A percentile compares a stretch with the other conserved stretches of the same genome.
Conservation (phyloP, 371 early-diverging fungal species). For the Lichtheimia ornata region DNA sequence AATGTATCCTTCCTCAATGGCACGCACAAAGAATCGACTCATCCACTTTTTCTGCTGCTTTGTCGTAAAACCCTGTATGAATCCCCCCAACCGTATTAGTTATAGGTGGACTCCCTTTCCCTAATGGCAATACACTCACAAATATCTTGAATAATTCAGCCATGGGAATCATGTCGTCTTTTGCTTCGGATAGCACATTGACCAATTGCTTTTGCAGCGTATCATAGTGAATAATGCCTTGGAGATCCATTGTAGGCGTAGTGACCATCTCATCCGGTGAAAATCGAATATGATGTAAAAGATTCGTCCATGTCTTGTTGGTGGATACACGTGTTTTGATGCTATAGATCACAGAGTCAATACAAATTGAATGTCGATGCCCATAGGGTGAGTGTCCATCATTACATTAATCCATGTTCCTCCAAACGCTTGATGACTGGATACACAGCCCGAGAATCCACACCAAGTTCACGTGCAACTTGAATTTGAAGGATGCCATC, state of each 20-base stretch:
- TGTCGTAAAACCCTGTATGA: constrained; percentile 11
- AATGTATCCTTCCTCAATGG: constrained; percentile 11
- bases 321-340: not conserved
- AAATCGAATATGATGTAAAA: constrained; percentile 10
- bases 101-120: too few relatives aligned
- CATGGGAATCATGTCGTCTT: constrained; percentile 7
- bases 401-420: constrained; percentile 12
- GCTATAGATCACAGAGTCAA: not conserved
- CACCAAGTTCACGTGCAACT: constrained; percentile 5
- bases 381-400: not conserved
- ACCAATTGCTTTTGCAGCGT: constrained; percentile 2
- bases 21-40: constrained; percentile 4
- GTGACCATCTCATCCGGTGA: not conserved
- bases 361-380: not conserved
- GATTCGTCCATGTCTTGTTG: constrained; percentile 8
- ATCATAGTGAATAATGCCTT: not conserved
- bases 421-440: constrained; percentile 5
- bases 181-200: constrained; percentile 4
- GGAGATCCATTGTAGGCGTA: not conserved
- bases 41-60: constrained; percentile 15
- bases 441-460: not conserved
- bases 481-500: constrained; percentile 6
- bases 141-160: constrained; percentile 4
- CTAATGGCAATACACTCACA: not conserved
- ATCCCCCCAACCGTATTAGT: too few relatives aligned